phyloP scores from a whole-genome alignment of 495 filamentous ascomycete genomes.

The Talaromyces borbonicus region DNA sequence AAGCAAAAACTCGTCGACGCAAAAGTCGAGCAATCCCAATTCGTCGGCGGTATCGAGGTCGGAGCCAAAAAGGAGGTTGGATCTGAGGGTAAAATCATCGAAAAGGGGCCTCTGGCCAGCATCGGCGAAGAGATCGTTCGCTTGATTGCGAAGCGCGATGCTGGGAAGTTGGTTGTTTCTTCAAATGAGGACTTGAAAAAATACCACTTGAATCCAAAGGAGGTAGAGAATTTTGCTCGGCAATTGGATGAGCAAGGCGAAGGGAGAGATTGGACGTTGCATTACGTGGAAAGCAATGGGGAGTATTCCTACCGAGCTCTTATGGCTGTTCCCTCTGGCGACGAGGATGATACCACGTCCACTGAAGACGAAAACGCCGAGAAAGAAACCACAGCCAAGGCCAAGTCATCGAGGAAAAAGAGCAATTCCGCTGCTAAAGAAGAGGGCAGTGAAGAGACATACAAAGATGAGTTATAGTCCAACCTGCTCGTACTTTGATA shows the following conservation, averaged over 20 bases:
- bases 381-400: constrained; percentile 21
- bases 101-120: constrained; percentile 38
- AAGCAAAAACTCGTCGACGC: constrained; percentile 29
- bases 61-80: constrained; percentile 49
- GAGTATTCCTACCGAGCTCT: constrained; percentile 40
- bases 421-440: constrained; percentile 6
- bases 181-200: constrained; percentile 55
- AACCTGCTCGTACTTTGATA: no score
- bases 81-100: constrained; percentile 43
- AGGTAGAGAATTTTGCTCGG: constrained; percentile 53
- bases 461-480: constrained; percentile 48
- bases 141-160: constrained; percentile 44
- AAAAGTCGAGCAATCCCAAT: constrained; percentile 22
- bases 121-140: constrained; percentile 36
- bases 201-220: constrained; percentile 57
- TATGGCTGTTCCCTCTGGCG: constrained; percentile 20
- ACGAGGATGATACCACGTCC: constrained; percentile 24
- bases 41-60: constrained; percentile 51
- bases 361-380: constrained; percentile 16
- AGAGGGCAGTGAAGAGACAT: constrained; percentile 41
- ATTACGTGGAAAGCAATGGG: constrained; percentile 35
- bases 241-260: constrained; percentile 35
- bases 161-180: constrained; percentile 43
- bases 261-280: constrained; percentile 39
- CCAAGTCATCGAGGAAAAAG: constrained; percentile 21